Conservation (phyloP, 192 early-diverging fungal genomes). For the Backusella mclennaniae region DNA sequence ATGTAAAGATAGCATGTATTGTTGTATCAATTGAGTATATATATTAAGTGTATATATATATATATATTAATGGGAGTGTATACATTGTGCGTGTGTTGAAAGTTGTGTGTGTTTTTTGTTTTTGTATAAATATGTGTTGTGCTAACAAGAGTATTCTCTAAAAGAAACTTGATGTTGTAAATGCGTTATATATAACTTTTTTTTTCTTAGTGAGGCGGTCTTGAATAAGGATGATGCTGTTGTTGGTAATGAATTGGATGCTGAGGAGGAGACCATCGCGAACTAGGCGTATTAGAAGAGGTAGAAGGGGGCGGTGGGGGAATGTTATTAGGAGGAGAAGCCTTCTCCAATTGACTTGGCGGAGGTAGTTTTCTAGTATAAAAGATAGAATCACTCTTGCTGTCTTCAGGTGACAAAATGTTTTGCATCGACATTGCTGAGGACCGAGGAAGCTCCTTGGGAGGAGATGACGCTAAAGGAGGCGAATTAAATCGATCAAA, state of each 20-base stretch:
- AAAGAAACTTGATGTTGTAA: background rate
- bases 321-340: background rate
- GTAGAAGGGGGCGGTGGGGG: background rate
- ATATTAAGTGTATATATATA: background rate
- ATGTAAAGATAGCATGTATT: background rate
- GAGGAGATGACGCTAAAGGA: background rate
- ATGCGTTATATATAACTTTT: background rate
- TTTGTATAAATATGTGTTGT: background rate
- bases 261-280: background rate
- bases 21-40: background rate
- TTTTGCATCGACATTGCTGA: constrained; percentile 16
- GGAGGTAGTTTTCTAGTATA: constrained; percentile 5
- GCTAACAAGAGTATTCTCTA: background rate
- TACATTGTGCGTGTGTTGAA: background rate
- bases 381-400: background rate
- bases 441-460: background rate
- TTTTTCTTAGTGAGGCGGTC: background rate
- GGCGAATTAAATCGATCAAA: constrained; percentile 2
- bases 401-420: constrained; percentile 1
- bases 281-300: background rate
- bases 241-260: background rate
- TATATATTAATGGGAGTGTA: constrained; percentile 3
- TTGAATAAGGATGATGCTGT: background rate
- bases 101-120: background rate
- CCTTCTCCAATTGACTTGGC: background rate